Base-by-base conservation (phyloP, 1,284 basidiomycete genomes). In the Fomitopsis pinicola region DNA sequence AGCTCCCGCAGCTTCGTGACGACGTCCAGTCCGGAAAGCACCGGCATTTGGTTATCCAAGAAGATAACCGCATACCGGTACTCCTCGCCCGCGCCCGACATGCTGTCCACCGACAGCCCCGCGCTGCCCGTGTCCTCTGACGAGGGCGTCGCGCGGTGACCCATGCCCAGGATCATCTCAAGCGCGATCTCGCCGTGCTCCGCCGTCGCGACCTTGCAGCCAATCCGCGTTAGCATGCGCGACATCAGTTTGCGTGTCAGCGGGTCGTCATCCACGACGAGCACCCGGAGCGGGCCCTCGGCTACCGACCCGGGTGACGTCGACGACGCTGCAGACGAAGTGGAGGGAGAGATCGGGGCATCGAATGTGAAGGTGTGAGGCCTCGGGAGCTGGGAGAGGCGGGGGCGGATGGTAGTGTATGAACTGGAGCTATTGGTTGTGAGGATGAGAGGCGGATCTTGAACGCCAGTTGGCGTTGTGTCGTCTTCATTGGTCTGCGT, bases 31-130 rank as follows among this genome's bases (percentile, higher is more conserved):
- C 94, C 94, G 57, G 88, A 89, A 80, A 92, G 81, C 48, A 92
- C 80, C 4, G 91, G 93, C 91, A 92, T 92, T 74, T 92, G 91
- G 71, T 95, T 95, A 70, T 95, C 93, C 70, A 95, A 75, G 74
- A 95, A 95, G 33, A 92, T 80, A 2, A 92, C 80, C 60, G 89
- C 88, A 69, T 82, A 94, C 64, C 77, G 79, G 19, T 55, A 59
- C 62, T 72, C 73, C 15, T 70, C 59, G 15, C 58, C 45, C 33
- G 60, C 35, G 22, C 15, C 58, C 30, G 59, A 44, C 22, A 55
- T 46, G 5, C 42, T 61, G n/a, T 72, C 69, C 5, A 64, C 40
- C 44, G 65, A 64, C 54, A 71, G 57, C 8, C 67, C 69, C 10
- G 63, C 64, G 42, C 63, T 68, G 30, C 70, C 70, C 19, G 69